Base-by-base conservation (phyloP, 2,329 filamentous ascomycete genomes). In the Penicillium sp. region DNA sequence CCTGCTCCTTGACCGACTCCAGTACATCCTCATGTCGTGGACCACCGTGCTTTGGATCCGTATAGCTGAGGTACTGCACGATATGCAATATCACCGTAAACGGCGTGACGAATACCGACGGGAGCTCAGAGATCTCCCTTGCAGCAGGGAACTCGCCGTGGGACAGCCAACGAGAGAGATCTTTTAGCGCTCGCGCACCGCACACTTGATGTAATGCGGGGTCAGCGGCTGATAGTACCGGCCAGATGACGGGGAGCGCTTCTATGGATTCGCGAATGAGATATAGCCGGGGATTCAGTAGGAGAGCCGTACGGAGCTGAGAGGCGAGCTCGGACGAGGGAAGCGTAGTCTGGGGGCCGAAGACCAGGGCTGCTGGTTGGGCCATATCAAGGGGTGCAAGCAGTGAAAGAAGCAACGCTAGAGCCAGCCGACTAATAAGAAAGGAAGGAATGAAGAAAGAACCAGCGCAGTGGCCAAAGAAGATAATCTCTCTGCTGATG, bases 71-170 rank as follows among this genome's bases (percentile, higher is more conserved):
- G 35, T 56, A 56, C n/a, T 47, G 53, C 11, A 35, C 53, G 6
- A 47, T 35, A 21, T 56, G 53, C 23, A 56, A 17, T 7, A 44
- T 56, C 2, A 56, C 41, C 11, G 53, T 56, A 35, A 56, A 56
- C 6, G 53, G 53, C 1, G 53, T 47, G 13, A 48, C 53, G 44
- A 56, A 47, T 31, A 30, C 44, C 3, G 53, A 44, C 3, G 44
- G 41, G 1, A 56, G 53, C 35, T 35, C 41, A 15, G 41, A 56
- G 5, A 35, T 35, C 26, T 38, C 44, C 5, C 29, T 23, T 9
- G 30, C 53, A 3, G 23, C 4, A 7, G 53, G 53, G 21, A 56
- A 56, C n/a, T 56, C 26, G 19, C 41, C 26, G 29, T 56, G 23
- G 2, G 44, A 31, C 5, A 56, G 53, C 53, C 53, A 56, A 13